Conservation (phyloP, 441 rosid genomes). For the Jatropha podagrica region DNA sequence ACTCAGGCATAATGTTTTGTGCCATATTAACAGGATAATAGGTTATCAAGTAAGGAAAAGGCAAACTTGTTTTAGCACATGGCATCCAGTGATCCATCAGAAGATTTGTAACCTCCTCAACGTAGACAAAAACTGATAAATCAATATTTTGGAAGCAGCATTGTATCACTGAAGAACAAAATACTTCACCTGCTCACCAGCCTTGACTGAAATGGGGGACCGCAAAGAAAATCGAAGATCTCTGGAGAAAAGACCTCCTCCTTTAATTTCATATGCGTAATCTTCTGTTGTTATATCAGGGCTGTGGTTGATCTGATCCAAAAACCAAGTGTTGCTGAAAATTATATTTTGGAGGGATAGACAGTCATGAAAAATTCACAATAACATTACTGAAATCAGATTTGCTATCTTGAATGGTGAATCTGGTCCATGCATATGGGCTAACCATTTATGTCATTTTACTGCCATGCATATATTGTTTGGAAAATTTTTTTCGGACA, state of each 20-base stretch:
- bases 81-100: background rate
- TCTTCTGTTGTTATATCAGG: slow-evolving; percentile 75
- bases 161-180: slow-evolving; percentile 17
- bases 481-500: background rate
- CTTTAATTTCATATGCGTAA: slow-evolving; percentile 88
- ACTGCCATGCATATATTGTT: background rate
- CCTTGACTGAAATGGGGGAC: slow-evolving; percentile 73
- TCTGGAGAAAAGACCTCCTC: slow-evolving; percentile 85
- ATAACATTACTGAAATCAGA: background rate
- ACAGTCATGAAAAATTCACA: slow-evolving; percentile 1
- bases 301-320: slow-evolving; percentile 79
- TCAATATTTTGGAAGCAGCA: background rate
- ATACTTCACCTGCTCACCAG: slow-evolving; percentile 81
- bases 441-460: background rate
- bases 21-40: slow-evolving; percentile 8
- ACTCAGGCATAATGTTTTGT: slow-evolving; percentile 9
- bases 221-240: slow-evolving; percentile 83
- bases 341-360: slow-evolving; percentile 24
- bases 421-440: background rate
- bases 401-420: background rate
- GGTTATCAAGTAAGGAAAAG: background rate
- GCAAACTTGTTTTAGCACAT: background rate
- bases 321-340: slow-evolving; percentile 23
- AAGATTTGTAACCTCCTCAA: background rate
- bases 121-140: background rate